These are phyloP conservation scores for Elsinoe ampelina DNA, from an alignment of 2,329 filamentous ascomycete genomes.

Conservation along the genomic window DNA sequence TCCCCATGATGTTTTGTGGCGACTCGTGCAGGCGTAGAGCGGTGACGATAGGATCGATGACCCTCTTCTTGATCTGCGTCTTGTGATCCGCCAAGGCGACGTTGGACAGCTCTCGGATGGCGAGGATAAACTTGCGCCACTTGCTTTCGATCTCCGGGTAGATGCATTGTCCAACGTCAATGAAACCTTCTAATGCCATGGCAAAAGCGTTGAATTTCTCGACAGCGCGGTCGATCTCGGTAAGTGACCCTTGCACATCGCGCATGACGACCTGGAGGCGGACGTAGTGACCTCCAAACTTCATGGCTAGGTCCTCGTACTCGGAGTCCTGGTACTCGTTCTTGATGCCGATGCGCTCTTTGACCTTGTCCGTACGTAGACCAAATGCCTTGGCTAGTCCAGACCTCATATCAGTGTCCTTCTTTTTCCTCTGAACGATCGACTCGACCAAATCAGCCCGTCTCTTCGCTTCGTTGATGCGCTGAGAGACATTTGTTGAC, in stretches of 20 bases:
- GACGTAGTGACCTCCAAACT: slow-evolving; percentile 85
- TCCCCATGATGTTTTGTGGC: slow-evolving; percentile 82
- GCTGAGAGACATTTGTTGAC: slow-evolving; percentile 49
- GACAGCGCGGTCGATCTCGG: slow-evolving; percentile 71
- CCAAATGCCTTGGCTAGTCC: slow-evolving; percentile 83
- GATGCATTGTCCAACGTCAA: slow-evolving; percentile 58
- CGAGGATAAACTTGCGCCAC: slow-evolving; percentile 84
- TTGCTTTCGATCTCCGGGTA: slow-evolving; percentile 85
- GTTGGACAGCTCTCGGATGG: slow-evolving; percentile 75
- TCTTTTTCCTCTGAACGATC: slow-evolving; percentile 75
- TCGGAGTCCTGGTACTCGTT: slow-evolving; percentile 67
- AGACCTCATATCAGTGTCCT: slow-evolving; percentile 79
- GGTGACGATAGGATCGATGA: slow-evolving; percentile 74
- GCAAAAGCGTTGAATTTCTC: slow-evolving; percentile 73
- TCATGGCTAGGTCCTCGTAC: slow-evolving; percentile 73
- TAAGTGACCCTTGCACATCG: slow-evolving; percentile 86
- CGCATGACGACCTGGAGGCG: slow-evolving; percentile 84
- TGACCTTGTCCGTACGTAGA: slow-evolving; percentile 78
- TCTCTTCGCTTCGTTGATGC: slow-evolving; percentile 92
- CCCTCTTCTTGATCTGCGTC: slow-evolving; percentile 63
- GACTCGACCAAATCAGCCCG: slow-evolving; percentile 87
- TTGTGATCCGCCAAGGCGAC: slow-evolving; percentile 74
- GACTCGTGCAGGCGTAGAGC: slow-evolving; percentile 73
- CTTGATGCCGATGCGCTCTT: slow-evolving; percentile 55
- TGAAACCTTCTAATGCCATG: slow-evolving; percentile 71